Base-by-base conservation (phyloP, 2,329 filamentous ascomycete genomes). In the Mycosphaerelloides madeirae region DNA sequence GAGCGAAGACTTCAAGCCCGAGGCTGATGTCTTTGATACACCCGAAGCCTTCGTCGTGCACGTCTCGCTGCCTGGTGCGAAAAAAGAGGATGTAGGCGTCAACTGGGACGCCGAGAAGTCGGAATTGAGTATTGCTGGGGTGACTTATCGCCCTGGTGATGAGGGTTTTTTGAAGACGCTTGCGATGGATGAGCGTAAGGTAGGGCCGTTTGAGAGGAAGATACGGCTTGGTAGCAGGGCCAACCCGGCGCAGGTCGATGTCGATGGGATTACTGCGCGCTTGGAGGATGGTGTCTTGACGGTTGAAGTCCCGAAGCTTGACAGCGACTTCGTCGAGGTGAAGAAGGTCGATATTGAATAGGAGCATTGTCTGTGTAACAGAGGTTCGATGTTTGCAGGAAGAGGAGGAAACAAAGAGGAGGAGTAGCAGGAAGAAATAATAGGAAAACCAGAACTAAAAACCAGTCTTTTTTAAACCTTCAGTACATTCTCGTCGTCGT, bases 231-330 rank as follows among this genome's bases (percentile, higher is more conserved):
- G 70, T 13, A 75, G 70, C 38, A 59, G 70, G 40, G 69, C 71
- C 7, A 73, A 73, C 22, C 77, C 78, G 22, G 80, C 81, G 6
- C 74, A 77, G 51, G 71, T 93, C 13, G 83, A 89, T 56, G 77
- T 73, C 1, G 76, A 83, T 38, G 73, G 68, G 18, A 91, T 93
- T 59, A 76, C 73, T 2, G 86, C 87, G 2, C 87, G 81, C 68
- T 75, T 94, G 67, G 84, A 88, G 64, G 84, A 93, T 61, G 87
- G 87, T 4, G 70, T 94, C 1, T 65, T 94, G 54, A 72, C 83
- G 29, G 74, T 94, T n/a, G 81, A 78, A n/a, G 79, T 94, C 1
- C 85, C 85, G 6, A 90, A 88, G 71, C 59, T 78, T 6, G 80
- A 84, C 60, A 78, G 74, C 65, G 80, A 80, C 54, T 84, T 80